phyloP scores from a whole-genome alignment of 2,329 filamentous ascomycete genomes.

The Aspergillus sp. region DNA sequence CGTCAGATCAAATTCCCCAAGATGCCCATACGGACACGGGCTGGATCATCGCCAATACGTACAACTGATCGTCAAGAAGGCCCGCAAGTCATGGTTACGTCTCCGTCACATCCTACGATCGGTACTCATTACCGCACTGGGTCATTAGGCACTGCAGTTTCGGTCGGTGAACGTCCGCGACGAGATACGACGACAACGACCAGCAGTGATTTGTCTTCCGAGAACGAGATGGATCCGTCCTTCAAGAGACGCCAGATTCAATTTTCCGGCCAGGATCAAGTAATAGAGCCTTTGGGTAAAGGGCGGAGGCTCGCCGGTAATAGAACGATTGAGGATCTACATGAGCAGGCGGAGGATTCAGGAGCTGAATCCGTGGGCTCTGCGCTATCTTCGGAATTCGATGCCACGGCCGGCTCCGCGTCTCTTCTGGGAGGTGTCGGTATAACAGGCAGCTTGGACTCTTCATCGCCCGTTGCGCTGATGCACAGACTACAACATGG shows the following conservation, averaged over 20 bases:
- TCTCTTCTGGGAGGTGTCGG: constrained; percentile 57
- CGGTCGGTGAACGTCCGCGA: constrained; percentile 53
- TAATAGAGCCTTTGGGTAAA: constrained; percentile 33
- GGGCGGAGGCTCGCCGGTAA: constrained; percentile 27
- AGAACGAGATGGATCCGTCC: constrained; percentile 59
- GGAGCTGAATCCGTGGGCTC: constrained; percentile 49
- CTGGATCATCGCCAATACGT: constrained; percentile 83
- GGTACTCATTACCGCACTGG: constrained; percentile 52
- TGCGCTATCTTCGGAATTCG: constrained; percentile 55
- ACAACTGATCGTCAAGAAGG: constrained; percentile 45
- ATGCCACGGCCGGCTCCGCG: constrained; percentile 55
- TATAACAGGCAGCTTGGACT: constrained; percentile 43
- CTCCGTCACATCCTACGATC: constrained; percentile 52
- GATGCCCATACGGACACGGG: constrained; percentile 83
- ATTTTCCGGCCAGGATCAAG: constrained; percentile 39
- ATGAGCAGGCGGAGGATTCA: constrained; percentile 48
- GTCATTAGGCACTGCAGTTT: constrained; percentile 57
- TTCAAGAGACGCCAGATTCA: constrained; percentile 56
- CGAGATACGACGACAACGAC: constrained; percentile 64
- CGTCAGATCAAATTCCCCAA: constrained; percentile 96
- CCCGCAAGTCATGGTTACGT: constrained; percentile 54
- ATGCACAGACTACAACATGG: constrained; percentile 40
- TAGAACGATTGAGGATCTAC: constrained; percentile 31
- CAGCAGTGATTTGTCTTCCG: constrained; percentile 66
- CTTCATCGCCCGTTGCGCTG: constrained; percentile 51